Percentiles rank a stretch among this genome's conserved stretches.
Evolutionary conservation across 345 rosid species (phyloP).

Genomic region (Moringa oleifera): DNA sequence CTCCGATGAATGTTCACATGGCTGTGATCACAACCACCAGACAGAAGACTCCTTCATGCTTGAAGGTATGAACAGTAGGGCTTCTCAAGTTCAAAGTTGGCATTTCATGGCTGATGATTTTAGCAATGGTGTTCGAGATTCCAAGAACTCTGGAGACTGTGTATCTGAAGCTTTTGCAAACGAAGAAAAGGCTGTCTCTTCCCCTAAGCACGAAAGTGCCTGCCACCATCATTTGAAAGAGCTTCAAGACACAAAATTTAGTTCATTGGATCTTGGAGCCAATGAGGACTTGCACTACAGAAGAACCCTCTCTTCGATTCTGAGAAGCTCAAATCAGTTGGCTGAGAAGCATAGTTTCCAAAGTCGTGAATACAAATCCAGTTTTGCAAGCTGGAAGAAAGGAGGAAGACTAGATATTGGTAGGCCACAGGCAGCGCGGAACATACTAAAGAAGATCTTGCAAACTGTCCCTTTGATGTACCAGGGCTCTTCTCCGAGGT

Average conservation of each 20-base stretch:
- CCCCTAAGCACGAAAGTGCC: conserved; percentile 28
- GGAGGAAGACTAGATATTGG: conserved; percentile 20
- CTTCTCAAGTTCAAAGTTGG: conserved; percentile 73
- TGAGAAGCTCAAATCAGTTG: conserved; percentile 59
- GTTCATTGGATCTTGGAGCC: conserved; percentile 23
- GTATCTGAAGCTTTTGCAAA: conserved; percentile 62
- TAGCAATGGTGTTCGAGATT: conserved; percentile 48
- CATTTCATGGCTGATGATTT: conserved; percentile 64
- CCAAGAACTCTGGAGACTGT: conserved; percentile 67
- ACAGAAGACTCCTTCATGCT: conserved; percentile 50
- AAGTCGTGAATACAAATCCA: conserved; percentile 38
- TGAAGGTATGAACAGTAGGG: conserved; percentile 47
- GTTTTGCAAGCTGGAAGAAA: conserved; percentile 62
- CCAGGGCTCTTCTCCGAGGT: conserved; percentile 25
- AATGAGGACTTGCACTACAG: conserved; percentile 62
- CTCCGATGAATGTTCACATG: conserved; percentile 33
- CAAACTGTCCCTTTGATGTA: conserved; percentile 66
- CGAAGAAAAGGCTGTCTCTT: conserved; percentile 30
- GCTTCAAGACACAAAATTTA: conserved; percentile 31
- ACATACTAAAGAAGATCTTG: conserved; percentile 64
- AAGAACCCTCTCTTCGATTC: conserved; percentile 49
- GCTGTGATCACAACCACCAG: conserved; percentile 32
- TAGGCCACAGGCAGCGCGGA: conserved; percentile 16
- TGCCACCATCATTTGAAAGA: conserved; percentile 28
- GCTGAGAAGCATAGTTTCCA: conserved; percentile 39